Conservation (phyloP, 2,329 filamentous ascomycete genomes). For the Botrytis porri region DNA sequence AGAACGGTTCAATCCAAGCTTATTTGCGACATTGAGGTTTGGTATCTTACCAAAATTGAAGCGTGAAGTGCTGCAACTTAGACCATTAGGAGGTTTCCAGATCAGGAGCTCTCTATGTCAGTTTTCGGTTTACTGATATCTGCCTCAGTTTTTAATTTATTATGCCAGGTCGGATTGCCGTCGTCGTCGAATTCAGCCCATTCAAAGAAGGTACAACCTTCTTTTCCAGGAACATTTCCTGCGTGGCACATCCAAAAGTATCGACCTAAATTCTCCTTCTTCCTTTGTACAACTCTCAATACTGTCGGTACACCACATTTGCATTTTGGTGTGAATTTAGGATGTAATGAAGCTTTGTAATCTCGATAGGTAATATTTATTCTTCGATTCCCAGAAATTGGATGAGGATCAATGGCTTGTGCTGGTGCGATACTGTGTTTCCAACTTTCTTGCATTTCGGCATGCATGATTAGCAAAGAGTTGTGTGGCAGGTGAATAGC, state of each 20-base stretch:
- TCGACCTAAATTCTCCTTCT: slow-evolving; percentile 69
- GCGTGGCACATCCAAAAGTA: slow-evolving; percentile 96
- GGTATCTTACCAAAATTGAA: not conserved
- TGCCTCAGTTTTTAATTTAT: not conserved
- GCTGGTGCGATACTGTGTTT: slow-evolving; percentile 83
- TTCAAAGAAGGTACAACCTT: slow-evolving; percentile 73
- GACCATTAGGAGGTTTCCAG: not conserved
- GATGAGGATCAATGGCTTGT: slow-evolving; percentile 77
- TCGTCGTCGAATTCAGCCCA: slow-evolving; percentile 88
- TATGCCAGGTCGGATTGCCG: slow-evolving; percentile 68
- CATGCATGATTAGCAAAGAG: slow-evolving; percentile 91
- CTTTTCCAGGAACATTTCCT: slow-evolving; percentile 64
- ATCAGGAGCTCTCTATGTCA: not conserved
- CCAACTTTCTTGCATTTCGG: slow-evolving; percentile 97
- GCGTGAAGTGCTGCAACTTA: not conserved
- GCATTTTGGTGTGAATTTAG: slow-evolving; percentile 74
- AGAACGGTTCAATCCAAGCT: not conserved
- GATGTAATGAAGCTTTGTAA: slow-evolving; percentile 76
- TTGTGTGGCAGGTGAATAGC: slow-evolving; percentile 94
- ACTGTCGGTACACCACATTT: slow-evolving; percentile 66
- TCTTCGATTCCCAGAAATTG: slow-evolving; percentile 71
- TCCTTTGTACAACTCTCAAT: slow-evolving; percentile 76
- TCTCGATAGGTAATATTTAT: slow-evolving; percentile 95
- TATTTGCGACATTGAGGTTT: no score
- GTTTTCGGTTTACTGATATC: not conserved